Conservation (phyloP, 345 rosid genomes). For the Boechera stricta region DNA sequence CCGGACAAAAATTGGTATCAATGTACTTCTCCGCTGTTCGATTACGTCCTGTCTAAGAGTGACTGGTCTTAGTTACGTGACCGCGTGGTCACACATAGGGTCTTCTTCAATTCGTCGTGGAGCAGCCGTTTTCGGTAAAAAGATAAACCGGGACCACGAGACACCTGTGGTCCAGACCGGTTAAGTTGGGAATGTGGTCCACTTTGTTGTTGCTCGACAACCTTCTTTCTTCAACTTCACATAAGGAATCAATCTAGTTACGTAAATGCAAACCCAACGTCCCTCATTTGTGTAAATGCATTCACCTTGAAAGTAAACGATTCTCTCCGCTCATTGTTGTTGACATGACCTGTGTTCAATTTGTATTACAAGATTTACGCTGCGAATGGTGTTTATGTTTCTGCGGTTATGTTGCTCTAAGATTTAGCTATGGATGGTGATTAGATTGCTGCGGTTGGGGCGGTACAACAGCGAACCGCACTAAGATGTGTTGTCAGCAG, state of each 20-base stretch:
- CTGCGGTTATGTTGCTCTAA: background rate
- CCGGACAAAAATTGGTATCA: conserved; percentile 13
- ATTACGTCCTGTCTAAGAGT: conserved; percentile 7
- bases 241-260: conserved; percentile 30
- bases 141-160: conserved; percentile 36
- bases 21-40: conserved; percentile 20
- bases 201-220: conserved; percentile 7
- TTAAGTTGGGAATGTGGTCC: conserved; percentile 43
- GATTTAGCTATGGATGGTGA: too few species aligned
- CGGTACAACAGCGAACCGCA: background rate
- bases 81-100: conserved; percentile 27
- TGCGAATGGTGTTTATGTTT: background rate
- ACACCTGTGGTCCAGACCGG: conserved; percentile 39
- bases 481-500: background rate
- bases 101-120: conserved; percentile 14
- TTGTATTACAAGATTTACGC: background rate
- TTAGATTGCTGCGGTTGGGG: background rate
- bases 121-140: conserved; percentile 39
- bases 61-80: conserved; percentile 38
- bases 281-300: background rate
- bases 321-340: background rate
- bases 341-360: background rate
- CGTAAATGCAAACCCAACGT: conserved; percentile 12
- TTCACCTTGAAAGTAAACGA: conserved; percentile 11
- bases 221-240: conserved; percentile 37